These are phyloP conservation scores for Funneliformis mosseae DNA, from an alignment of 192 early-diverging fungal genomes.

Conservation along the genomic window DNA sequence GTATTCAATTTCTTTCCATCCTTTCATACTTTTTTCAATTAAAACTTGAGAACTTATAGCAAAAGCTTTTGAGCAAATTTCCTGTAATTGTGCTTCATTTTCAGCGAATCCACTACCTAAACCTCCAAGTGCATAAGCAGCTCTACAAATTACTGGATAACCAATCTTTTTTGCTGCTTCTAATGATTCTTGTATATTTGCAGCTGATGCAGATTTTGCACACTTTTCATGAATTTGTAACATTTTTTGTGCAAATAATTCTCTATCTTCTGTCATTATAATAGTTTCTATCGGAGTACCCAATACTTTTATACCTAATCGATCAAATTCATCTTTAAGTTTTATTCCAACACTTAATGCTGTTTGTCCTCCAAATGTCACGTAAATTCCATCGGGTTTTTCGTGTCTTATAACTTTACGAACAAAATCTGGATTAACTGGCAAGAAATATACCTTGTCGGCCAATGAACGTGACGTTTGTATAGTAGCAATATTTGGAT, in stretches of 20 bases:
- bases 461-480: constrained; percentile 95
- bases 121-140: constrained; percentile 93
- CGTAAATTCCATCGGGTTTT: constrained; percentile 91
- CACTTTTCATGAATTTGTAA: constrained; percentile 83
- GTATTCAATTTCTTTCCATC: constrained; percentile 99
- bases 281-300: constrained; percentile 95
- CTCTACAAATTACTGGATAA: constrained; percentile 94
- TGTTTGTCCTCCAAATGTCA: constrained; percentile 97
- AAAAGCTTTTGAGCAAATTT: constrained; percentile 84
- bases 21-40: constrained; percentile 95
- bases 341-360: constrained; percentile 95
- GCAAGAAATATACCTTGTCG: constrained; percentile 94
- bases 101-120: constrained; percentile 96
- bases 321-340: constrained; percentile 82
- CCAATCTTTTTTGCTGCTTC: constrained; percentile 81
- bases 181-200: constrained; percentile 86
- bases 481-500: constrained; percentile 99
- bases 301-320: constrained; percentile 85
- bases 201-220: constrained; percentile 86
- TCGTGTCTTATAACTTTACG: constrained; percentile 91
- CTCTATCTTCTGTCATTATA: constrained; percentile 90
- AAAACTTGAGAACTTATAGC: constrained; percentile 90
- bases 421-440: constrained; percentile 91
- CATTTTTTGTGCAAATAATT: constrained; percentile 92
- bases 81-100: constrained; percentile 69